These are phyloP conservation scores for Noccaea bulbosa DNA, from an alignment of 345 rosid species.

Conservation along the genomic window DNA sequence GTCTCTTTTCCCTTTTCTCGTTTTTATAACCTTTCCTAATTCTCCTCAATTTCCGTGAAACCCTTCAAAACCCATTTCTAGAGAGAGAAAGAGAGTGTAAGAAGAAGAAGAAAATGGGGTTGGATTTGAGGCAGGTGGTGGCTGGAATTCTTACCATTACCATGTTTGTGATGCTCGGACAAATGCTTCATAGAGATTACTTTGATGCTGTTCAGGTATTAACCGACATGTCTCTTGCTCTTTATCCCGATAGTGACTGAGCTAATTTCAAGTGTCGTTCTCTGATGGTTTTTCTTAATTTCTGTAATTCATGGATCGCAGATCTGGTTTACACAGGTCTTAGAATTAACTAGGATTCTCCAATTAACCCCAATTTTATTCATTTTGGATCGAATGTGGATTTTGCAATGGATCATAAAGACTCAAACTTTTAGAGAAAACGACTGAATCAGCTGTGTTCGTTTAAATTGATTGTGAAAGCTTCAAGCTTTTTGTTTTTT, in stretches of 20 bases:
- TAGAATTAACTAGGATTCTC: not conserved
- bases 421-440: too few relatives aligned
- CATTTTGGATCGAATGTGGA: conserved; percentile 18
- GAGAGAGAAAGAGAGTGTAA: not conserved
- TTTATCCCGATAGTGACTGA: conserved; percentile 21
- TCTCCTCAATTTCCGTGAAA: conserved; percentile 40
- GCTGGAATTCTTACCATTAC: conserved; percentile 91
- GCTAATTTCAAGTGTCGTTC: conserved; percentile 24
- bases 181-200: conserved; percentile 95
- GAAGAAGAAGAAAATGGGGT: conserved; percentile 56
- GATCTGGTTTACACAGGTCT: conserved; percentile 17
- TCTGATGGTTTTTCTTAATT: not conserved
- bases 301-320: conserved; percentile 27
- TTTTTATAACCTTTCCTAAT: not conserved
- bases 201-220: conserved; percentile 71
- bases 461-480: too few relatives aligned
- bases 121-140: conserved; percentile 94
- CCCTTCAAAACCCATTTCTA: conserved; percentile 22
- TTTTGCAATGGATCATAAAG: not conserved
- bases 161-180: conserved; percentile 96
- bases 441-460: too few relatives aligned
- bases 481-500: too few relatives aligned
- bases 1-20: not conserved
- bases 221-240: not conserved
- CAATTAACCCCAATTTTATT: not conserved